Conservation (phyloP, 1,284 basidiomycete genomes). For the Ceratobasidium papillatum region DNA sequence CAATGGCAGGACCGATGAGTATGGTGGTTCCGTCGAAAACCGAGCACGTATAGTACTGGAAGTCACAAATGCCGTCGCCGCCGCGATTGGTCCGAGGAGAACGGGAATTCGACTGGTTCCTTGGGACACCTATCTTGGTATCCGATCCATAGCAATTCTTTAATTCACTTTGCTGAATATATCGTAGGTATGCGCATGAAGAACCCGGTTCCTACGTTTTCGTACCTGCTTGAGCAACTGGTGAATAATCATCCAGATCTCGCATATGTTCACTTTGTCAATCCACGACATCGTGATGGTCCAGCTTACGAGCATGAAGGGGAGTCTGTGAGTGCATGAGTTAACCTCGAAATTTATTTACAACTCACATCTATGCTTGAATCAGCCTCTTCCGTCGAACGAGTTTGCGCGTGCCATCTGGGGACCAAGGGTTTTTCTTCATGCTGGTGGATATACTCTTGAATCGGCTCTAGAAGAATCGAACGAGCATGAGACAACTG, state of each 20-base stretch:
- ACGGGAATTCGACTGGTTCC: conserved; percentile 56
- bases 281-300: too few relatives aligned
- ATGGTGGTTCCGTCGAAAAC: conserved; percentile 58
- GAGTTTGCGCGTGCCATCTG: conserved; percentile 32
- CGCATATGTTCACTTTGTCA: conserved; percentile 15
- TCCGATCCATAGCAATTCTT: not conserved
- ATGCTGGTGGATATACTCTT: conserved; percentile 52
- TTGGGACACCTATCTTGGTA: conserved; percentile 50
- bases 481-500: not conserved
- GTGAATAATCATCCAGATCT: conserved; percentile 6
- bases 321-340: too few relatives aligned
- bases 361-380: conserved; percentile 45
- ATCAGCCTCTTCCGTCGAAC: not conserved
- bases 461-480: conserved; percentile 49
- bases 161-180: not conserved
- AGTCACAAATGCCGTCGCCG: conserved; percentile 52
- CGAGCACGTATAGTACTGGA: conserved; percentile 55
- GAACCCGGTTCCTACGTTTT: conserved; percentile 39
- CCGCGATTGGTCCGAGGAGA: conserved; percentile 54
- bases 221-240: conserved; percentile 17
- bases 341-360: conserved; percentile 53
- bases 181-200: conserved; percentile 36
- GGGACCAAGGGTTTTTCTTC: conserved; percentile 47
- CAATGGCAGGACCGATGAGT: conserved; percentile 59
- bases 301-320: too few relatives aligned